phyloP scores from a whole-genome alignment of 805 yeast genomes.

The Ogataea trehaloabstinens region DNA sequence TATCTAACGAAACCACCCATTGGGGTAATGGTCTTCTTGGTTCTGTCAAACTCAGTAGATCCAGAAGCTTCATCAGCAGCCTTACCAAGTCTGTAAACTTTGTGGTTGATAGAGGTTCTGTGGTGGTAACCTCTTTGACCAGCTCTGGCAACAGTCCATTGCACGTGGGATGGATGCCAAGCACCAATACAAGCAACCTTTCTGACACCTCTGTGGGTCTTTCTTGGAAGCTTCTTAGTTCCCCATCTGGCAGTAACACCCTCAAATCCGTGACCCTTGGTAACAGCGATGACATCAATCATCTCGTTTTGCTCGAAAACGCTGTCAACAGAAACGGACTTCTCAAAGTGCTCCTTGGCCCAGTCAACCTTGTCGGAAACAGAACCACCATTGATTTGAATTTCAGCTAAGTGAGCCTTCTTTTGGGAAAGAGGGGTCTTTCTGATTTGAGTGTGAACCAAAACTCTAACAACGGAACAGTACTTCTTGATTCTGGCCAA shows the following conservation, averaged over 20 bases:
- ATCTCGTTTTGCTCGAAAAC: slow-evolving; percentile 99
- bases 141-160: slow-evolving; percentile 99
- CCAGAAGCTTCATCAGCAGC: slow-evolving; percentile 93
- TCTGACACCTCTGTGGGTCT: slow-evolving; percentile 99
- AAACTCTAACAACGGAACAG: slow-evolving; percentile 97
- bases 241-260: slow-evolving; percentile 99
- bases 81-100: slow-evolving; percentile 98
- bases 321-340: slow-evolving; percentile 92
- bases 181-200: slow-evolving; percentile 99
- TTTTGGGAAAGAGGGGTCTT: slow-evolving; percentile 98
- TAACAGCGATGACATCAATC: slow-evolving; percentile 97
- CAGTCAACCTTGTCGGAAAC: slow-evolving; percentile 95
- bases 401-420: slow-evolving; percentile 99
- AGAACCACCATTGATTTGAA: slow-evolving; percentile 99
- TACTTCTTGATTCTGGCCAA: slow-evolving; percentile 98
- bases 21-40: slow-evolving; percentile 99
- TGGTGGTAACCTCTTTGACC: slow-evolving; percentile 99
- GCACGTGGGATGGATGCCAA: slow-evolving; percentile 99
- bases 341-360: slow-evolving; percentile 99
- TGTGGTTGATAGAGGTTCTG: slow-evolving; percentile 99
- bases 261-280: slow-evolving; percentile 99
- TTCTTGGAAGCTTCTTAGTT: slow-evolving; percentile 99
- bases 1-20: slow-evolving; percentile 99
- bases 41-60: slow-evolving; percentile 98
- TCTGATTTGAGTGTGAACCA: slow-evolving; percentile 99